phyloP scores from a whole-genome alignment of 768 basidiomycete species.

The Boletales sp. region DNA sequence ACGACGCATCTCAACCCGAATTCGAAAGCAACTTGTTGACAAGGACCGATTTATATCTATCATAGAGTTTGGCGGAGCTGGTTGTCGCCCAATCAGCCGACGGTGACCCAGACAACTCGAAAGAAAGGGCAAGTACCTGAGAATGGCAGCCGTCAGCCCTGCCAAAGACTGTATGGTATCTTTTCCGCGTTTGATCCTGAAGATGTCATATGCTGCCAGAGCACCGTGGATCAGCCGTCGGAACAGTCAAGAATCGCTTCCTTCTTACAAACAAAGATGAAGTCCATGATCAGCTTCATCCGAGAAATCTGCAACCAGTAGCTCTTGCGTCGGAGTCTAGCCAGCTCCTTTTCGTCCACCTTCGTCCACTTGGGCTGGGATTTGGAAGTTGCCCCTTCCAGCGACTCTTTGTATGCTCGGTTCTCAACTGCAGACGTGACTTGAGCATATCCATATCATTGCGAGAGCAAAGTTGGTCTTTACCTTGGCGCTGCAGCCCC shows the following conservation, averaged over 20 bases:
- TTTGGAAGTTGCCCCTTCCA: conserved; percentile 66
- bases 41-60: conserved; percentile 62
- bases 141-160: conserved; percentile 65
- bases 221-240: conserved; percentile 3
- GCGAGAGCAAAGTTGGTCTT: neutral
- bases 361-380: conserved; percentile 56
- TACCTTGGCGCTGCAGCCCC: conserved; percentile 62
- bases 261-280: conserved; percentile 79
- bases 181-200: conserved; percentile 59
- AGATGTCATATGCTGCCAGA: conserved; percentile 73
- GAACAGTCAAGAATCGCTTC: conserved; percentile 16
- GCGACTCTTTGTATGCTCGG: conserved; percentile 70
- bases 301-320: conserved; percentile 74
- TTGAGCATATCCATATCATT: neutral
- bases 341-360: conserved; percentile 67
- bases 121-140: conserved; percentile 58
- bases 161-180: conserved; percentile 59
- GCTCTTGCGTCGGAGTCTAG: conserved; percentile 62
- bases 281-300: conserved; percentile 75
- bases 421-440: conserved; percentile 53
- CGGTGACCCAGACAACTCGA: neutral
- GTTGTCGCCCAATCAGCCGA: conserved; percentile 3
- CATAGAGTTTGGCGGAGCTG: conserved; percentile 73
- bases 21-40: conserved; percentile 42
- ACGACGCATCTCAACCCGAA: conserved; percentile 11